A percentile compares a stretch with the other conserved stretches of the same genome.
Conservation (phyloP, 202 grass and related monocot genomes). For the Carex arenaria region DNA sequence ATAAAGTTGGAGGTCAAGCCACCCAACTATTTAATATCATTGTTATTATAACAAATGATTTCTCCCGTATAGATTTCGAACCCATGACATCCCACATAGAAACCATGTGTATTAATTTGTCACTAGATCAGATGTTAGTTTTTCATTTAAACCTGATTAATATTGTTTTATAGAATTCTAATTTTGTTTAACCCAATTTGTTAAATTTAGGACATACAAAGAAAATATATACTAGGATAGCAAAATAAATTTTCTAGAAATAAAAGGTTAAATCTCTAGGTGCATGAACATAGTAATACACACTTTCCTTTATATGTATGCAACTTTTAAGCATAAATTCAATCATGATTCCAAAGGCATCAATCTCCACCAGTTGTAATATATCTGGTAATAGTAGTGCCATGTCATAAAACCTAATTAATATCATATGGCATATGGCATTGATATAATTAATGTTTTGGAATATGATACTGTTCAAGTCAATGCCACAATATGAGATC, state of each 20-base stretch:
- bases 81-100: too few relatives aligned
- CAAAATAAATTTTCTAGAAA: neutral
- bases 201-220: too few relatives aligned
- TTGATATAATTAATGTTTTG: neutral
- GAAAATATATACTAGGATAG: neutral
- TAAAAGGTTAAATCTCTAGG: neutral
- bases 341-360: constrained; percentile 16
- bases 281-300: neutral
- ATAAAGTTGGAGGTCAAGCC: too few relatives aligned
- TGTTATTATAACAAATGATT: too few relatives aligned
- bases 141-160: neutral
- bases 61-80: too few relatives aligned
- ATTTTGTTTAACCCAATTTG: neutral
- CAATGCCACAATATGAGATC: neutral
- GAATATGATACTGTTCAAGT: neutral
- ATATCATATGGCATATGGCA: neutral
- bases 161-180: neutral
- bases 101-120: too few relatives aligned
- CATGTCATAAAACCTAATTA: constrained; percentile 11
- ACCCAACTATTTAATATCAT: too few relatives aligned
- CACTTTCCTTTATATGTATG: neutral
- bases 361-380: constrained; percentile 10
- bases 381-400: constrained; percentile 6
- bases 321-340: neutral
- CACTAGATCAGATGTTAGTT: too few relatives aligned